Evolutionary conservation across 2,329 filamentous ascomycete genomes (phyloP).

Genomic region (Sclerotinia minor): DNA sequence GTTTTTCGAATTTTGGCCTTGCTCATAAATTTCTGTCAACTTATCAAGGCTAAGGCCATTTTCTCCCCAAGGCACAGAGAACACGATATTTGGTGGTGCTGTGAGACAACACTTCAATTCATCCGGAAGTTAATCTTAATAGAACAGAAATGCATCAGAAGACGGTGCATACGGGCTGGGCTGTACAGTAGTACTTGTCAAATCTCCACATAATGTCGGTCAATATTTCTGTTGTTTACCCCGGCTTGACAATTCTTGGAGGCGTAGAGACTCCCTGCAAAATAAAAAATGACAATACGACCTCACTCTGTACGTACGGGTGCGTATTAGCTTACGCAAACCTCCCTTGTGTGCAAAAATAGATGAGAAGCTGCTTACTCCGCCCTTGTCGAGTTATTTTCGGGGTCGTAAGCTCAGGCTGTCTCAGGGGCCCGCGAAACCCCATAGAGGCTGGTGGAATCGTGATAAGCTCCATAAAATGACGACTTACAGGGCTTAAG

Average conservation of each 20-base stretch:
- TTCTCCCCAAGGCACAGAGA: neutral
- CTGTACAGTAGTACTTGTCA: too few relatives aligned
- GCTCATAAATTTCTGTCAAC: neutral
- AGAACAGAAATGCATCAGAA: neutral
- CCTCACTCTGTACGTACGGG: neutral
- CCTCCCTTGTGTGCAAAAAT: neutral
- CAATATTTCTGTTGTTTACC: neutral
- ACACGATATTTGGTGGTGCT: neutral
- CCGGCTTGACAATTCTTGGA: neutral
- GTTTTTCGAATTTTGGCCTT: neutral
- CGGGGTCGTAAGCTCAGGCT: conserved; percentile 4
- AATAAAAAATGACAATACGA: neutral
- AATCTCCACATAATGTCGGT: neutral
- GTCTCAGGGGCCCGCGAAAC: neutral
- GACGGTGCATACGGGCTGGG: conserved; percentile 1
- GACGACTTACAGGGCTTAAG: conserved; percentile 10
- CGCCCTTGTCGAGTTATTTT: conserved; percentile 4
- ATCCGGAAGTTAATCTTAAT: neutral
- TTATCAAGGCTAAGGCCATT: neutral
- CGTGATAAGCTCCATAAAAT: conserved; percentile 1
- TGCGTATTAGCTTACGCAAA: neutral
- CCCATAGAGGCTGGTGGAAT: neutral
- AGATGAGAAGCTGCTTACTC: neutral
- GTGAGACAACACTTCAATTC: neutral
- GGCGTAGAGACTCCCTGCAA: neutral